phyloP scores from a whole-genome alignment of 148 eudicot species.

The Chenopodium album region DNA sequence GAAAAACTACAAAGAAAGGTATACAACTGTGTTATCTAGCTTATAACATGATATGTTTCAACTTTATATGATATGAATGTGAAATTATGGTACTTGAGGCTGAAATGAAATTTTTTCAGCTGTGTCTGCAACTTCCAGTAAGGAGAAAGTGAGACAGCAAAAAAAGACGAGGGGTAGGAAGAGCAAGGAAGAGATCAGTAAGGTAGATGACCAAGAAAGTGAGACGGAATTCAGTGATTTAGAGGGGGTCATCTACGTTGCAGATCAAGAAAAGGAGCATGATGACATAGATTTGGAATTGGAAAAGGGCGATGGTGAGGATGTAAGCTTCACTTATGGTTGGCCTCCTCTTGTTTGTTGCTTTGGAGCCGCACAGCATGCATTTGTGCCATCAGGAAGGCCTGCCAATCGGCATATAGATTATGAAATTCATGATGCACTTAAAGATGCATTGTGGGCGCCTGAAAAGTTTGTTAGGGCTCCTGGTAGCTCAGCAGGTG shows the following conservation, averaged over 20 bases:
- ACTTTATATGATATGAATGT: not conserved
- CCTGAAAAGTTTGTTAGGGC: conserved; percentile 83
- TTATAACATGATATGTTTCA: conserved; percentile 1
- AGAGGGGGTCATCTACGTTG: conserved; percentile 36
- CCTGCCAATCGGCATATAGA: conserved; percentile 79
- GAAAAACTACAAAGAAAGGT: conserved; percentile 72
- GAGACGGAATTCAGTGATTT: conserved; percentile 43
- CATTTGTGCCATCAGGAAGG: conserved; percentile 78
- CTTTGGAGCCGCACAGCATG: conserved; percentile 82
- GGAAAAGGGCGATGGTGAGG: conserved; percentile 53
- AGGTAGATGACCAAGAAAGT: conserved; percentile 38
- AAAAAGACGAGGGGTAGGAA: conserved; percentile 54
- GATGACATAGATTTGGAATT: conserved; percentile 47
- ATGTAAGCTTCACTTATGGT: conserved; percentile 59
- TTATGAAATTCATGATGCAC: conserved; percentile 61
- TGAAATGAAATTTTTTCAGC: conserved; percentile 33
- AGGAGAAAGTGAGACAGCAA: conserved; percentile 40
- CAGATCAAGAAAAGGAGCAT: conserved; percentile 43
- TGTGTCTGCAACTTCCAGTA: conserved; percentile 35
- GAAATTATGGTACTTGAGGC: not conserved
- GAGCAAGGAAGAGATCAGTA: conserved; percentile 43
- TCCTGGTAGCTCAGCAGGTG: conserved; percentile 84
- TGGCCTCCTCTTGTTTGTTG: conserved; percentile 95
- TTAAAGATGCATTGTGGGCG: conserved; percentile 69
- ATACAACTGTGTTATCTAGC: conserved; percentile 1